Evolutionary conservation across 257 asterid species (phyloP).

Genomic region (Perilla frutescens): DNA sequence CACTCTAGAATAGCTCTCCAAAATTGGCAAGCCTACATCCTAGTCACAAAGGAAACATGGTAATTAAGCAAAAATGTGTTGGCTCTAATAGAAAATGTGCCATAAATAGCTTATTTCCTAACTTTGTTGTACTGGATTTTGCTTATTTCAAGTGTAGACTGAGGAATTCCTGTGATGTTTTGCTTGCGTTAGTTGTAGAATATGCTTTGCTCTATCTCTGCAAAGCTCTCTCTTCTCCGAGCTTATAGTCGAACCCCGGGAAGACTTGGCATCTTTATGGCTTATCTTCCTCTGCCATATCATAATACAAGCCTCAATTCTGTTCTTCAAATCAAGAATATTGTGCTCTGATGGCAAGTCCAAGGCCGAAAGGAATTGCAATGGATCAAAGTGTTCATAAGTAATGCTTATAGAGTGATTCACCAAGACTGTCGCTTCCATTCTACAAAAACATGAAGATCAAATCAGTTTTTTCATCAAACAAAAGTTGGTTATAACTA

Average conservation of each 20-base stretch:
- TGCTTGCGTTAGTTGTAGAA: slow-evolving; percentile 72
- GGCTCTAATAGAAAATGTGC: no score
- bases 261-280: slow-evolving; percentile 64
- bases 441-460: slow-evolving; percentile 46
- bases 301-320: slow-evolving; percentile 85
- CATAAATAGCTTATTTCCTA: background rate
- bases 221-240: slow-evolving; percentile 84
- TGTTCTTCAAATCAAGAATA: slow-evolving; percentile 83
- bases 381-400: slow-evolving; percentile 71
- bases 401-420: slow-evolving; percentile 74
- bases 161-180: slow-evolving; percentile 77
- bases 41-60: slow-evolving; percentile 20
- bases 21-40: slow-evolving; percentile 76
- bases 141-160: slow-evolving; percentile 87
- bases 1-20: slow-evolving; percentile 92
- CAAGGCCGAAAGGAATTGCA: slow-evolving; percentile 65
- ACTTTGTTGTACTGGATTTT: slow-evolving; percentile 80
- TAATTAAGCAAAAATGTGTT: background rate
- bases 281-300: slow-evolving; percentile 85
- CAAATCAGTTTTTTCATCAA: background rate
- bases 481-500: no score
- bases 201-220: slow-evolving; percentile 79
- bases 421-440: slow-evolving; percentile 88
- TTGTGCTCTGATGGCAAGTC: slow-evolving; percentile 82
- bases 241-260: slow-evolving; percentile 80